Base-by-base conservation (phyloP, 129 eudicot species). In the carrot (Daucus carota) region DNA sequence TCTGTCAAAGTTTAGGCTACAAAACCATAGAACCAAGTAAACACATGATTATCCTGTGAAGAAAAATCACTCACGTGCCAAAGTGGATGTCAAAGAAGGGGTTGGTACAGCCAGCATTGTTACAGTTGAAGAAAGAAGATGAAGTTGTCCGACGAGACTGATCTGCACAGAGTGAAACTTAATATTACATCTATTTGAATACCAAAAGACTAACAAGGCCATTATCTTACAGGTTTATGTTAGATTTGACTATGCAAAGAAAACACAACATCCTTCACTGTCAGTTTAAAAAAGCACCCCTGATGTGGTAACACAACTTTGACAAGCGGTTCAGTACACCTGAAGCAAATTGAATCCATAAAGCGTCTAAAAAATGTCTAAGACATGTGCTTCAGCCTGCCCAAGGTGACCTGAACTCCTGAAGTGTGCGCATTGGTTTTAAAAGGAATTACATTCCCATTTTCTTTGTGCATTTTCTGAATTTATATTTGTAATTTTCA, bases 41-140 rank as follows among this genome's bases (percentile, higher is more conserved):
- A 20, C 34, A 62, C 28, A 43, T 14, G 28, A 14, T 75, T n/a
- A 70, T 11, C 16, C 36, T 32, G 80, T 48, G 67, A 31, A 41
- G 73, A 41, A 57, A 73, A 47, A 69, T 50, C 74, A 87, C 98
- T 87, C 78, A 94, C 98, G 87, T 57, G 97, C 97, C 80, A 89
- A 86, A 78, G 93, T 94, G 82, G 98, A 97, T 44, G 90, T 94
- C 77, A 94, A 59, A 78, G 98, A 94, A 78, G 98, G 98, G 79
- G 98, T 87, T 50, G 98, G 98, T 72, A 94, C 98, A 38, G 98
- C 96, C 79, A 94, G 86, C 91, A 90, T 86, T 59, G 97, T 89
- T 72, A 91, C 86, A 5, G 91, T 79, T 50, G 96, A 91, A 79
- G 98, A 94, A 75, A 94, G 97, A 79, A 94, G 90, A 74, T 94